Base-by-base conservation (phyloP, 2,329 filamentous ascomycete species). In the Elsinoe fawcettii region DNA sequence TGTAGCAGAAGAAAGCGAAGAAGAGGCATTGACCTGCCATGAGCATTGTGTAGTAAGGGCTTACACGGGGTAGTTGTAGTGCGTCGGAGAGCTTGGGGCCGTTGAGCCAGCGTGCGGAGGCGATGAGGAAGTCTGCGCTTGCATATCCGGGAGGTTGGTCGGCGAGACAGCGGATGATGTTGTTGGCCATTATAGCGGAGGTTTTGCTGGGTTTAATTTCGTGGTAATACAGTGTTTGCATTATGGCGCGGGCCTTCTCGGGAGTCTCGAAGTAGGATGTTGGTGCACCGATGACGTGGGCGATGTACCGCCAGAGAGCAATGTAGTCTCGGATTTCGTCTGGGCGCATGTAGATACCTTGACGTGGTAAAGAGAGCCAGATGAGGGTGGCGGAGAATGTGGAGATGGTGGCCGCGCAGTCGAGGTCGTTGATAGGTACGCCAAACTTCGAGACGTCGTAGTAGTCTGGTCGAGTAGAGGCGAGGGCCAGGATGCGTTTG, bases 241-340 rank as follows among this genome's bases (percentile, higher is more conserved):
- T 85, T 65, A 83, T 78, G 1, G 74, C 74, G 62, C 78, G 82
- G 1, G 84, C 83, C 32, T 76, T 74, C 5, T 71, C 71, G 0
- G 80, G 75, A 0, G 77, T 80, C 1, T 76, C 74, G 65, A 90
- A 83, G 61, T 76, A 78, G 1, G 72, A 77, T 1, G 80, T 80
- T 0, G 87, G 87, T 5, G 82, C 82, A 11, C 87, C 88, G 64
- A 90, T 78, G 27, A 90, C 75, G 65, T 88, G 78, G 0, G 80
- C 87, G 11, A 91, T 80, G 61, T 88, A 86, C 2, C 87, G 79
- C 87, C 87, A 92, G 0, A 92, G 73, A 0, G 87, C 86, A 44
- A 88, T 75, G 66, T 88, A 91, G 64, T 90, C 87, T 1, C 67
- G 66, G 1, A 80, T 82, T 66, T 92, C 87, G 58, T 80, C 79